These are phyloP conservation scores for Penicillium griseofulvum DNA, from an alignment of 2,329 filamentous ascomycete species.

Conservation along the genomic window DNA sequence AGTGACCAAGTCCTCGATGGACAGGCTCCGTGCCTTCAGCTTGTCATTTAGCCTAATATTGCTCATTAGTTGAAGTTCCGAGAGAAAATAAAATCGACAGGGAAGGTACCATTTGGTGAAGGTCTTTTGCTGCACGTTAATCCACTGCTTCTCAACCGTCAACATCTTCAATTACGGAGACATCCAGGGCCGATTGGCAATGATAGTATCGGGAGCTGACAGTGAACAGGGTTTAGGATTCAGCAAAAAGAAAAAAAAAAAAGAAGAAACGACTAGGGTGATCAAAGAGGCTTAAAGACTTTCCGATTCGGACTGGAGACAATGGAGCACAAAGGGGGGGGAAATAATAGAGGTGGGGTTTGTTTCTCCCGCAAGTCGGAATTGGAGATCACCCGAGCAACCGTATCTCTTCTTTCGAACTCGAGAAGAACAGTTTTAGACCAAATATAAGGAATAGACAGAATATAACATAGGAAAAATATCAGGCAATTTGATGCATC, in stretches of 20 bases:
- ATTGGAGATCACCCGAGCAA: constrained; percentile 12
- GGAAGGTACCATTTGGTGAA: constrained; percentile 85
- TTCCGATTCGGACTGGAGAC: constrained; percentile 13
- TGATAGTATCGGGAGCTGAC: constrained; percentile 1
- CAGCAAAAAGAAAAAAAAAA: too few relatives aligned
- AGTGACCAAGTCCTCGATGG: constrained; percentile 80
- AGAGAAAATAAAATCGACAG: background rate
- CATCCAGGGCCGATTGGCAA: constrained; percentile 33
- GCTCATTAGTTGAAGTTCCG: background rate
- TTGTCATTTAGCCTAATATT: constrained; percentile 86
- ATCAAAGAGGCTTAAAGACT: constrained; percentile 5
- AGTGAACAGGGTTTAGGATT: constrained; percentile 7
- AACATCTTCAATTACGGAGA: constrained; percentile 39
- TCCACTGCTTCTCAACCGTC: constrained; percentile 61
- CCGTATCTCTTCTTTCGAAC: background rate
- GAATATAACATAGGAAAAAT: background rate
- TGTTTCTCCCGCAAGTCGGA: constrained; percentile 6
- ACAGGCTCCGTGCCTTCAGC: constrained; percentile 71
- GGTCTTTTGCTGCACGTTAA: constrained; percentile 91
- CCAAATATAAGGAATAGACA: background rate
- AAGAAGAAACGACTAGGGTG: background rate
- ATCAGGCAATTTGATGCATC: constrained; percentile 5
- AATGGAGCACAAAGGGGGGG: constrained; percentile 2
- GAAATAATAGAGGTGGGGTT: constrained; percentile 1
- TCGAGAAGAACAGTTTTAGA: background rate